Conservation (phyloP, 306 rosid species). For the Citrullus colocynthis region DNA sequence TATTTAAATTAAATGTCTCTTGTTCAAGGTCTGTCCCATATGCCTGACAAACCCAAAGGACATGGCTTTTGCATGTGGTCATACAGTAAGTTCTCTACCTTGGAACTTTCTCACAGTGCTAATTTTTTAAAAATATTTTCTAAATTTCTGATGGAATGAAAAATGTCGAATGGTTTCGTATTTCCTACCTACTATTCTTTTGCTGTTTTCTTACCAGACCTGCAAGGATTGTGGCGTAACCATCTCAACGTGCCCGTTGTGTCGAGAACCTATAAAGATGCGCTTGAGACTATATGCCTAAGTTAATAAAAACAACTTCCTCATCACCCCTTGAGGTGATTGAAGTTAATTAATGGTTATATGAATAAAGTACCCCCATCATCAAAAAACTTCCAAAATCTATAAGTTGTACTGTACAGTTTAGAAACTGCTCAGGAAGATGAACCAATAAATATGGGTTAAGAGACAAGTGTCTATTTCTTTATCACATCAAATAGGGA, state of each 20-base stretch:
- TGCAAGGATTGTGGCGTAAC: constrained; percentile 81
- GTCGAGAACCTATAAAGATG: constrained; percentile 60
- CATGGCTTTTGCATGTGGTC: constrained; percentile 99
- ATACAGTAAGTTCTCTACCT: constrained; percentile 43
- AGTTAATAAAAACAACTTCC: neutral
- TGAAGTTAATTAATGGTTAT: neutral
- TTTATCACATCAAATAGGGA: neutral
- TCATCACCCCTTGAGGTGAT: neutral
- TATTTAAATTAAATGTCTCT: constrained; percentile 10
- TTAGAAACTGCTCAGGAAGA: neutral
- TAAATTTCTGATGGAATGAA: neutral
- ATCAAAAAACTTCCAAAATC: neutral
- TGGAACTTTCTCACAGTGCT: neutral
- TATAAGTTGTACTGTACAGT: neutral
- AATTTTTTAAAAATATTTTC: neutral
- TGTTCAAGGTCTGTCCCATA: constrained; percentile 70
- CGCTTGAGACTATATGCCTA: constrained; percentile 62
- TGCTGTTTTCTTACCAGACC: constrained; percentile 32
- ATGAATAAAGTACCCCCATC: neutral
- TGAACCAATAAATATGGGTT: neutral
- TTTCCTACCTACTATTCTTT: neutral
- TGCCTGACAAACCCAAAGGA: constrained; percentile 85
- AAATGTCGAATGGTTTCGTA: neutral
- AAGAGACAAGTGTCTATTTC: neutral
- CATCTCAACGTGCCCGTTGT: constrained; percentile 58